Evolutionary conservation across 1,284 basidiomycete species (phyloP).

Genomic region (Fomitopsis betulina): DNA sequence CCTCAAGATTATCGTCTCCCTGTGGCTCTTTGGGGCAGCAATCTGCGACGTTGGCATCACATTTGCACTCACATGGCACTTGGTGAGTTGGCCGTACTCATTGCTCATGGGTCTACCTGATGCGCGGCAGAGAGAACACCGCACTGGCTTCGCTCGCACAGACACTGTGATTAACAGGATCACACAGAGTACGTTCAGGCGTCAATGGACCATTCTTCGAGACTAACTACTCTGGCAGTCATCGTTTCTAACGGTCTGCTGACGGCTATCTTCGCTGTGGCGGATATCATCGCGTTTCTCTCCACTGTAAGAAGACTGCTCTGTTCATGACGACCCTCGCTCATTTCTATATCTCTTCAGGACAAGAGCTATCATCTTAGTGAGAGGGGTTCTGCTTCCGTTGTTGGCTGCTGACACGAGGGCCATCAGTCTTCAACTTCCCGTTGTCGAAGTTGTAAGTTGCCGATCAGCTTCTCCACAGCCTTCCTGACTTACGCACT

Average conservation of each 20-base stretch:
- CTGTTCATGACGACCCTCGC: background rate
- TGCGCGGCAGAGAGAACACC: background rate
- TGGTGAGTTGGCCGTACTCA: background rate
- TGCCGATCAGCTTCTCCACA: background rate
- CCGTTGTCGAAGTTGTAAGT: slow-evolving; percentile 1
- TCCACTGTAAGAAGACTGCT: background rate
- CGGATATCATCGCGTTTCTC: slow-evolving; percentile 2
- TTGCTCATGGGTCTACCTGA: background rate
- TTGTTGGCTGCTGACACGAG: background rate
- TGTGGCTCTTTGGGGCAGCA: slow-evolving; percentile 10
- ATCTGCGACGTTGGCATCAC: slow-evolving; percentile 9
- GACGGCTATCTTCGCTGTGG: slow-evolving; percentile 5
- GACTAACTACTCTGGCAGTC: background rate
- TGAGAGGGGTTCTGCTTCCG: background rate
- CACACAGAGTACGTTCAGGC: background rate
- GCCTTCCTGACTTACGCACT: background rate
- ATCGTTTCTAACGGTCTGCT: slow-evolving; percentile 5
- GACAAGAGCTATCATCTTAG: slow-evolving; percentile 1
- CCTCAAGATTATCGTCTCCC: slow-evolving; percentile 6
- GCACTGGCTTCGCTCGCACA: slow-evolving; percentile 2
- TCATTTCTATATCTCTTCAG: background rate
- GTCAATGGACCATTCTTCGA: background rate
- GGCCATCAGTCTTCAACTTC: slow-evolving; percentile 1
- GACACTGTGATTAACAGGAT: slow-evolving; percentile 1
- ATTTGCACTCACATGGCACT: slow-evolving; percentile 1